These are phyloP conservation scores for Suillus occidentalis DNA, from an alignment of 768 basidiomycete genomes.

Conservation along the genomic window DNA sequence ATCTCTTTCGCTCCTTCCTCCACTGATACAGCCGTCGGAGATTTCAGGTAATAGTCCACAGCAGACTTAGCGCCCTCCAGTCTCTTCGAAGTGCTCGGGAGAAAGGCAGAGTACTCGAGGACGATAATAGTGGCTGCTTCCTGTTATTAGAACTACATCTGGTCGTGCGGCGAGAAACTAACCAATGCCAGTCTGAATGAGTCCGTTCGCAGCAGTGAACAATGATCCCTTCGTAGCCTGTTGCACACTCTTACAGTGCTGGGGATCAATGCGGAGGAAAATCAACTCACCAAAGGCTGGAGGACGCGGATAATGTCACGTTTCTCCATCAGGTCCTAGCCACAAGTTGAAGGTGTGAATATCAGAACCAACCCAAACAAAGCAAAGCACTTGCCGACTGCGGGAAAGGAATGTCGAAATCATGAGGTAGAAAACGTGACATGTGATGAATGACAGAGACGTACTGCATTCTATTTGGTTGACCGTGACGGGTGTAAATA, in stretches of 20 bases:
- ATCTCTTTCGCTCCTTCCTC: neutral
- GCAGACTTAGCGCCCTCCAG: neutral
- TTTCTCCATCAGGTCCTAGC: rapidly evolving
- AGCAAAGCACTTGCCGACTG: neutral
- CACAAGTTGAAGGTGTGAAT: neutral
- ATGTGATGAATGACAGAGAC: neutral
- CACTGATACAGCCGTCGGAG: neutral
- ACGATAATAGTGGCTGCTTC: neutral
- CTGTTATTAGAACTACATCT: neutral
- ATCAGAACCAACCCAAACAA: neutral
- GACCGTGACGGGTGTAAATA: neutral
- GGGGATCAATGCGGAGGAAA: neutral
- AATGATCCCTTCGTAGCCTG: neutral
- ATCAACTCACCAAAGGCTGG: neutral
- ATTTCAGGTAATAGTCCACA: neutral
- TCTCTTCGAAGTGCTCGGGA: neutral
- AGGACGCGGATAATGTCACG: rapidly evolving
- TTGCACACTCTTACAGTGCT: neutral
- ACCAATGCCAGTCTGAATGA: neutral
- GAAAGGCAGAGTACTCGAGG: neutral
- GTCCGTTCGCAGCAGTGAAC: neutral
- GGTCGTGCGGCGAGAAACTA: neutral
- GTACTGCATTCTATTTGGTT: neutral
- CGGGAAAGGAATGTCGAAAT: neutral
- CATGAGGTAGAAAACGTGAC: neutral